Percentiles rank a stretch among this genome's conserved stretches.
Conservation (phyloP, 768 basidiomycete genomes). For the Boletus rufocinnamomeus region DNA sequence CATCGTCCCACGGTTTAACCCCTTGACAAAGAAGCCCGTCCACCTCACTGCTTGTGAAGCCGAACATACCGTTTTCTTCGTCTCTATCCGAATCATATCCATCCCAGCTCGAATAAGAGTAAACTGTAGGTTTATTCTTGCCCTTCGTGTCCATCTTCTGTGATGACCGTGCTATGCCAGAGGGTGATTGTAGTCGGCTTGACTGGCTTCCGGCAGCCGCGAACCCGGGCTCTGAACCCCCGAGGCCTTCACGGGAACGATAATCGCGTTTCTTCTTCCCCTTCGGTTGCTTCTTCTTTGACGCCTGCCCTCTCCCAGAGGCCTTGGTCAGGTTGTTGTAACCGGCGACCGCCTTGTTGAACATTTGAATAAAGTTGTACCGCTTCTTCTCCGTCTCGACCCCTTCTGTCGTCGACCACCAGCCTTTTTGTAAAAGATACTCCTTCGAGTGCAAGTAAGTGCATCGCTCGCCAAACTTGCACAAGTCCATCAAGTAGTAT, state of each 20-base stretch:
- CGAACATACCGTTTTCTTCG: conserved; percentile 10
- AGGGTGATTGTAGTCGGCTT: not conserved
- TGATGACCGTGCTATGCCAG: not conserved
- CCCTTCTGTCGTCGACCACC: conserved; percentile 42
- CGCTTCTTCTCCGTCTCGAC: conserved; percentile 2
- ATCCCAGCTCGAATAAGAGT: not conserved
- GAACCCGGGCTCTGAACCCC: not conserved
- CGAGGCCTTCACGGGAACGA: not conserved
- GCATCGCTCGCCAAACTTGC: conserved; percentile 45
- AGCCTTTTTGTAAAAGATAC: conserved; percentile 45
- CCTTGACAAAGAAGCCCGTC: conserved; percentile 40
- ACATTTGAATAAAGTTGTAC: not conserved
- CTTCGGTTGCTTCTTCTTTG: not conserved
- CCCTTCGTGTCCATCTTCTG: not conserved
- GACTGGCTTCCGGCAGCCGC: not conserved
- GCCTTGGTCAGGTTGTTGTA: not conserved
- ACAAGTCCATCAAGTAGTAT: conserved; percentile 41
- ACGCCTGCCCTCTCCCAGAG: not conserved
- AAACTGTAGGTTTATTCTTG: not conserved
- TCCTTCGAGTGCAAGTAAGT: conserved; percentile 50
- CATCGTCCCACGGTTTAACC: conserved; percentile 49
- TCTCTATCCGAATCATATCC: conserved; percentile 4
- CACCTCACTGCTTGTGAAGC: conserved; percentile 37
- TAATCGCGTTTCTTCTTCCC: conserved; percentile 1
- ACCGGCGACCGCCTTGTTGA: not conserved